Evolutionary conservation across 306 rosid genomes (phyloP).

Genomic region (Cicer bijugum): DNA sequence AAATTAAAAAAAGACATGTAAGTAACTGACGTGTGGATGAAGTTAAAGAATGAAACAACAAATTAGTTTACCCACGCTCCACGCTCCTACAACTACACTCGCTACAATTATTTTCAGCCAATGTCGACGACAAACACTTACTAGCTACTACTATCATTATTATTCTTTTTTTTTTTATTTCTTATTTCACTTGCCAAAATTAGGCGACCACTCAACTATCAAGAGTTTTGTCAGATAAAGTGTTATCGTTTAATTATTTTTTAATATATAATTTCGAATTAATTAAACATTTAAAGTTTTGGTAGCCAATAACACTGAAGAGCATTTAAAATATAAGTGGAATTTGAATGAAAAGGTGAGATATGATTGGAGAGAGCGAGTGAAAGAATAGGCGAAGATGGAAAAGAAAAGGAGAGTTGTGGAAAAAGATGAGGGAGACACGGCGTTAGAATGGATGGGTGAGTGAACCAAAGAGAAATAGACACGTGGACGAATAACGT

Average conservation of each 20-base stretch:
- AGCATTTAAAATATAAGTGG: too few species aligned
- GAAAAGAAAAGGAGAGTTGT: neutral
- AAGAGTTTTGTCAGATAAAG: too few species aligned
- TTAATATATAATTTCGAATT: too few species aligned
- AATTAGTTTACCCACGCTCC: conserved; percentile 33
- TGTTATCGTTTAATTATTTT: too few species aligned
- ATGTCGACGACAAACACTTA: too few species aligned
- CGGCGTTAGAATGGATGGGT: neutral
- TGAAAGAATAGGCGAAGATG: neutral
- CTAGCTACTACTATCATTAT: too few species aligned
- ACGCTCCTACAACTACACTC: neutral
- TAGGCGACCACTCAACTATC: too few species aligned
- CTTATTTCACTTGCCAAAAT: too few species aligned
- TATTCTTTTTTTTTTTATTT: too few species aligned
- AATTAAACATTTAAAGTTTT: too few species aligned
- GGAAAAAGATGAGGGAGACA: conserved; percentile 34
- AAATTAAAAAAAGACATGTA: neutral
- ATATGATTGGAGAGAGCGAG: conserved; percentile 10
- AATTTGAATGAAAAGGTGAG: neutral
- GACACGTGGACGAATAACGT: conserved; percentile 44
- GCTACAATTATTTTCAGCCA: neutral
- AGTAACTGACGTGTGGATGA: conserved; percentile 40
- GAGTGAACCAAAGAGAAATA: neutral
- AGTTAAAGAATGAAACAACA: neutral
- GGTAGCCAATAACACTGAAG: too few species aligned